Percentiles rank a stretch among this genome's conserved stretches.
Evolutionary conservation across 768 basidiomycete species (phyloP).

Genomic region (Boletus fagicola): DNA sequence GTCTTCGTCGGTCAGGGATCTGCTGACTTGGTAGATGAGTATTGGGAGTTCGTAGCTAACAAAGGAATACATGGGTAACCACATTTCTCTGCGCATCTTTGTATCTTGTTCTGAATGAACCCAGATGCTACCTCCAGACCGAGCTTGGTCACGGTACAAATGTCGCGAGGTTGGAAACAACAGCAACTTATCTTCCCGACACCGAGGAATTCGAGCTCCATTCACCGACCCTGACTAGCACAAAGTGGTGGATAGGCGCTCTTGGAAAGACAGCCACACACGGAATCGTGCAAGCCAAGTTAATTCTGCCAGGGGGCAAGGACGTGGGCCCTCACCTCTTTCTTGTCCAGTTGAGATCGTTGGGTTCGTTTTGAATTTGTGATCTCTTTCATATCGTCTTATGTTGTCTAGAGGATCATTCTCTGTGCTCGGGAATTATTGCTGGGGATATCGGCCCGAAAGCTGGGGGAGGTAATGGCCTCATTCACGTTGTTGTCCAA

Average conservation of each 20-base stretch:
- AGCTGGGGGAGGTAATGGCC: conserved; percentile 31
- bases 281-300: conserved; percentile 72
- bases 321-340: conserved; percentile 75
- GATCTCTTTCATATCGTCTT: background rate
- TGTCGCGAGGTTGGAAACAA: conserved; percentile 67
- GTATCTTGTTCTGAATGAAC: background rate
- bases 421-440: conserved; percentile 54
- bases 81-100: background rate
- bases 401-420: conserved; percentile 51
- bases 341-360: conserved; percentile 63
- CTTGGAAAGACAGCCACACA: conserved; percentile 72
- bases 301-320: conserved; percentile 59
- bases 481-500: background rate
- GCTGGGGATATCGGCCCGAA: conserved; percentile 65
- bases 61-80: conserved; percentile 56
- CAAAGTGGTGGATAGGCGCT: conserved; percentile 83
- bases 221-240: conserved; percentile 70
- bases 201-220: conserved; percentile 71
- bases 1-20: conserved; percentile 64
- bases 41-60: conserved; percentile 46
- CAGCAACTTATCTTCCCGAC: conserved; percentile 68
- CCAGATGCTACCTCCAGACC: conserved; percentile 71
- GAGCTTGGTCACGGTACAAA: conserved; percentile 80
- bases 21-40: conserved; percentile 49
- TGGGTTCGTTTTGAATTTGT: conserved; percentile 40